Evolutionary conservation across 768 basidiomycete genomes (phyloP).

Genomic region (Lentinula detonsa): DNA sequence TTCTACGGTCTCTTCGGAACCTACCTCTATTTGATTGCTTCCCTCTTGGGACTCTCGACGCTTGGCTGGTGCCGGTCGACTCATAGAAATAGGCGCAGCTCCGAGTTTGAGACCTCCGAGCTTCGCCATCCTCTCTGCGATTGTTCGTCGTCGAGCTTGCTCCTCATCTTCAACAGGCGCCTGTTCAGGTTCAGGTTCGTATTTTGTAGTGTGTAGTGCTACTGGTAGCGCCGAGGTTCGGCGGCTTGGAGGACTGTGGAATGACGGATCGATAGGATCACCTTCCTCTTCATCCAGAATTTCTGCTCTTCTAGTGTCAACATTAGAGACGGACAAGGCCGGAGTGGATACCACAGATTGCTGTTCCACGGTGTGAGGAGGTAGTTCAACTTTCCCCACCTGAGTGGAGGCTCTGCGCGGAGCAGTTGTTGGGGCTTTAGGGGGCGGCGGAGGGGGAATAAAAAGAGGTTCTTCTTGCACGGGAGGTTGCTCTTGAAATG

Average conservation of each 20-base stretch:
- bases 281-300: constrained; percentile 59
- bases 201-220: constrained; percentile 1
- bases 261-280: constrained; percentile 65
- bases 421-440: constrained; percentile 14
- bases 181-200: constrained; percentile 10
- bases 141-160: constrained; percentile 55
- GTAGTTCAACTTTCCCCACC: background rate
- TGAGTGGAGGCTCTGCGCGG: background rate
- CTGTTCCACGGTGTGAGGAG: background rate
- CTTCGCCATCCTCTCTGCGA: constrained; percentile 94
- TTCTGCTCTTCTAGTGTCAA: constrained; percentile 25
- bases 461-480: constrained; percentile 8
- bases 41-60: constrained; percentile 19
- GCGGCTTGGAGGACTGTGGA: constrained; percentile 44
- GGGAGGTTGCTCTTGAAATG: background rate
- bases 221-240: constrained; percentile 17
- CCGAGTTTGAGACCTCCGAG: constrained; percentile 84
- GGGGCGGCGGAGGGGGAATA: constrained; percentile 15
- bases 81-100: constrained; percentile 45
- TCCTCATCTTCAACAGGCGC: constrained; percentile 34
- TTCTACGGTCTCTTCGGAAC: constrained; percentile 22
- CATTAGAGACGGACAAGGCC: constrained; percentile 10
- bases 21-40: constrained; percentile 14
- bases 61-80: constrained; percentile 28
- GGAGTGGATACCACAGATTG: background rate